Evolutionary conservation across 805 yeast genomes (phyloP).

Genomic region (Kluyveromyces starmeri): DNA sequence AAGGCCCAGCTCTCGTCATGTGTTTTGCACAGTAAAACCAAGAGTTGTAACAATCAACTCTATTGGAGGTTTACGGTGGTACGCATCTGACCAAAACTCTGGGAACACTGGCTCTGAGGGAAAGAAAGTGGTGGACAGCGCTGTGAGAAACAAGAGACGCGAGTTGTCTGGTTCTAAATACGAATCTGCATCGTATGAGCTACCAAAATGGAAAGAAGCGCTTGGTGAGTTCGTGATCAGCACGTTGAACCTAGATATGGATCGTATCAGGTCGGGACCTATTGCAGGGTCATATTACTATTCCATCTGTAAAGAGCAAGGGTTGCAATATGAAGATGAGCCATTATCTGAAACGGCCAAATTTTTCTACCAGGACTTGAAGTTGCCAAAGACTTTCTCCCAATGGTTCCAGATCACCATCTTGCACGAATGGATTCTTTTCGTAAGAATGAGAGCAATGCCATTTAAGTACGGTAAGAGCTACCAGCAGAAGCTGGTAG

Average conservation of each 20-base stretch:
- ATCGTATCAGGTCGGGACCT: conserved; percentile 84
- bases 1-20: no score
- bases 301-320: conserved; percentile 81
- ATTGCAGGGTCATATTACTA: conserved; percentile 86
- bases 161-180: conserved; percentile 32
- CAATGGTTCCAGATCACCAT: conserved; percentile 93
- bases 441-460: conserved; percentile 93
- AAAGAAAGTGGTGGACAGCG: conserved; percentile 15
- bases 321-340: conserved; percentile 65
- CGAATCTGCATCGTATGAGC: conserved; percentile 30
- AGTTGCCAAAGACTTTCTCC: conserved; percentile 78
- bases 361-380: conserved; percentile 79
- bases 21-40: no score
- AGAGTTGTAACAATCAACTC: no score
- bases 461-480: conserved; percentile 82
- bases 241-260: conserved; percentile 75
- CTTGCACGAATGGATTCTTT: conserved; percentile 87
- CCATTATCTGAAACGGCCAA: conserved; percentile 62
- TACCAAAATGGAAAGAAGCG: conserved; percentile 43
- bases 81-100: no score
- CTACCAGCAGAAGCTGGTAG: conserved; percentile 87
- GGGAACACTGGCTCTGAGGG: no score
- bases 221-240: conserved; percentile 59
- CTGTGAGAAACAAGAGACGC: conserved; percentile 27
- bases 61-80: no score